phyloP scores from a whole-genome alignment of 164 flowering plant genomes.

The Vitis rotundifolia region DNA sequence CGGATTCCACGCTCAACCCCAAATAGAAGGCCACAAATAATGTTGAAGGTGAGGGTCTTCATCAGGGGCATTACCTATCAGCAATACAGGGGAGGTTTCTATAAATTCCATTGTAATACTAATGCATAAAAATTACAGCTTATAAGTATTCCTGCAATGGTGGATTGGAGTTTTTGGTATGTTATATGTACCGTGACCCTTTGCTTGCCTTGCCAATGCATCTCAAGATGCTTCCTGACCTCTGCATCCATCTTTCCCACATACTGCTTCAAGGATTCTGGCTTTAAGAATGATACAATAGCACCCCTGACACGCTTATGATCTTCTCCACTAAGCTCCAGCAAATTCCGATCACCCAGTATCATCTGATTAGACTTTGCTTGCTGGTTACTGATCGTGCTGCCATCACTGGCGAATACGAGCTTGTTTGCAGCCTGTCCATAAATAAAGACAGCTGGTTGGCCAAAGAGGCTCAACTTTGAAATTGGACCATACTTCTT shows the following conservation, averaged over 20 bases:
- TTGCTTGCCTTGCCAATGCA: conserved; percentile 40
- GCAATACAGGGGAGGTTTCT: background rate
- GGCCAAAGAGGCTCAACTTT: conserved; percentile 37
- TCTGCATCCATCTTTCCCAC: conserved; percentile 41
- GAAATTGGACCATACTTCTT: conserved; percentile 37
- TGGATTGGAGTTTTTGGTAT: background rate
- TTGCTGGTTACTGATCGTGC: conserved; percentile 20
- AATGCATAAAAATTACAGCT: no score
- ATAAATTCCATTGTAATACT: no score
- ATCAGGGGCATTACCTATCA: conserved; percentile 56
- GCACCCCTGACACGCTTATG: conserved; percentile 41
- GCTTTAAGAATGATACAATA: conserved; percentile 30
- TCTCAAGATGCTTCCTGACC: conserved; percentile 29
- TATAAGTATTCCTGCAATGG: background rate
- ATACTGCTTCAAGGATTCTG: conserved; percentile 39
- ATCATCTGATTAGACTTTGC: conserved; percentile 21
- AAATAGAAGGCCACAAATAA: conserved; percentile 54
- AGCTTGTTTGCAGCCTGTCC: conserved; percentile 49
- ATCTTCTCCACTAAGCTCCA: conserved; percentile 38
- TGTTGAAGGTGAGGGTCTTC: conserved; percentile 71
- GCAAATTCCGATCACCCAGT: conserved; percentile 28
- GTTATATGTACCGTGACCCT: conserved; percentile 26
- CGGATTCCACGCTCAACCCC: conserved; percentile 43
- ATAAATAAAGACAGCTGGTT: conserved; percentile 35
- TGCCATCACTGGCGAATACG: conserved; percentile 21